Evolutionary conservation across 306 rosid genomes (phyloP), one percentile per base, ranked within the genome.

Genomic region (Albizia julibrissin): DNA sequence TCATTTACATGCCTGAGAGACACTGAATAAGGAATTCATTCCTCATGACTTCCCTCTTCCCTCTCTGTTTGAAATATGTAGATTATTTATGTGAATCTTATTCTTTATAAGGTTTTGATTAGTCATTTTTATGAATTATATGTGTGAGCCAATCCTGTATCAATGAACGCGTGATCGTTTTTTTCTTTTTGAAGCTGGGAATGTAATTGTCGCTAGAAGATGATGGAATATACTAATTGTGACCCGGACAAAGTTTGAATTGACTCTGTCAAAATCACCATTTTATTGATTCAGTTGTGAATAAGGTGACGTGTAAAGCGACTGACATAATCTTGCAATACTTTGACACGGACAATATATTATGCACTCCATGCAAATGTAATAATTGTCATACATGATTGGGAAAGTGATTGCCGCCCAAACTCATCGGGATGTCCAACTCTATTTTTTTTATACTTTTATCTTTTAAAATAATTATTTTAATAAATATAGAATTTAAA

Each of bases 1-100:
- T 82, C 79, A 71, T 81, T 37, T 21, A 75, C 70, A 39, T 37
- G 74, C 74, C 79, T 61, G 72, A 64, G 80, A 26, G 33, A 4
- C 65, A 77, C 80, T 76, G 67, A 84, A 82, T 82, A 84, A 86
- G 89, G 88, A 83, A 81, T 84, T 87, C 74, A 69, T 69, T 69
- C 74, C 52, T 69, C 29, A 40, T 40, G 74, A 69, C 19, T 40
- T 69, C 74, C 52, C 3, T 11, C 74, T 69, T 69, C 52, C 24
- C 47, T 40, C 52, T 40, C 74, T 69, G 50, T 69, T 40, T 69
- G 29, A 69, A 67, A 67, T 37, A n/a, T 69, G 19, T 69, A 69
- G 49, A 69, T 21, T 40, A 40, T 40, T n/a, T 21, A 68, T 39
- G 29, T 19, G 49, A 34, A 16, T 67, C 3, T 39, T 40, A 12